phyloP scores from a whole-genome alignment of 2,329 filamentous ascomycete species.

The Dactylellina leptospora region DNA sequence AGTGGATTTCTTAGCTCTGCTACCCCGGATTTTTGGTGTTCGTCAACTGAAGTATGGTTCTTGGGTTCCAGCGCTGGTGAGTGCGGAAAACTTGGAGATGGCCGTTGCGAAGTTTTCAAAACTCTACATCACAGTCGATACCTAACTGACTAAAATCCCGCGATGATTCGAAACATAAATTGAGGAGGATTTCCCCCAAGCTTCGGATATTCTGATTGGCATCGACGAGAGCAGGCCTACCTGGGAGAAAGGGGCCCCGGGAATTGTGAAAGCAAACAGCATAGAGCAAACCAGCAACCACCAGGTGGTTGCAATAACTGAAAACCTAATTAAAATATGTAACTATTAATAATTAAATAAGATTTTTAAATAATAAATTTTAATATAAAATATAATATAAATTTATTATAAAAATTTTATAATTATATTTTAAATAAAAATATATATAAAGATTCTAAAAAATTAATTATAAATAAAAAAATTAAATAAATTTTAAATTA shows the following conservation, averaged over 20 bases:
- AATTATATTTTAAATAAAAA: too few relatives aligned
- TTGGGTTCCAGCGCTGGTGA: neutral
- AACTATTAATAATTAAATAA: too few relatives aligned
- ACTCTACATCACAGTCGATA: neutral
- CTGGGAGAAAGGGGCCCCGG: neutral
- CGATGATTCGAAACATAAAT: constrained; percentile 37
- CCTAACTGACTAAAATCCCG: neutral
- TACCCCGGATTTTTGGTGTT: constrained; percentile 40
- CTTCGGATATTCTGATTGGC: neutral
- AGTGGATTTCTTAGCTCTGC: constrained; percentile 8
- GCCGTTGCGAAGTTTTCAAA: neutral
- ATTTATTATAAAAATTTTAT: too few relatives aligned
- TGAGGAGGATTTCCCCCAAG: constrained; percentile 14
- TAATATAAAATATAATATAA: too few relatives aligned
- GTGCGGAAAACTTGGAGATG: constrained; percentile 15
- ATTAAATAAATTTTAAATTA: neutral
- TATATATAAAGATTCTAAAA: too few relatives aligned
- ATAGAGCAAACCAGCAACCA: too few relatives aligned
- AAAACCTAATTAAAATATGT: too few relatives aligned
- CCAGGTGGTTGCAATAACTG: too few relatives aligned
- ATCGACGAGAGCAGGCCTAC: neutral
- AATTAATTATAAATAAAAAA: neutral
- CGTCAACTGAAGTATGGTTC: neutral
- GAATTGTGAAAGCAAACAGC: too few relatives aligned
- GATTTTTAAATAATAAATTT: too few relatives aligned